Evolutionary conservation across 805 yeast genomes (phyloP).

Genomic region (Ogataea haglerorum): DNA sequence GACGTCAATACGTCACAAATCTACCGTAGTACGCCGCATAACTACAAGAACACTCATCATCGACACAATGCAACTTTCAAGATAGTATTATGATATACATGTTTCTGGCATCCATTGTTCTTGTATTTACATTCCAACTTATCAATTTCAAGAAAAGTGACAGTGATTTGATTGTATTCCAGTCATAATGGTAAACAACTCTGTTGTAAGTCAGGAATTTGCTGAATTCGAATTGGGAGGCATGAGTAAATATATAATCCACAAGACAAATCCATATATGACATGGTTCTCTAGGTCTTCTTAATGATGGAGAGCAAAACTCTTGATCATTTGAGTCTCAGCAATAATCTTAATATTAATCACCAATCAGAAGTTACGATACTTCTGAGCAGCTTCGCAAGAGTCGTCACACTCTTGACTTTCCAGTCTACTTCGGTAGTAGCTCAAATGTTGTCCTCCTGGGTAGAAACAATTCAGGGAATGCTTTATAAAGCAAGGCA

Average conservation of each 20-base stretch:
- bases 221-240: constrained; percentile 32
- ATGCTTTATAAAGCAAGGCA: constrained; percentile 25
- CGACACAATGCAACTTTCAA: constrained; percentile 23
- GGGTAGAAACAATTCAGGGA: constrained; percentile 12
- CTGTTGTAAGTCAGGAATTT: constrained; percentile 32
- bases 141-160: constrained; percentile 28
- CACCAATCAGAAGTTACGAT: constrained; percentile 28
- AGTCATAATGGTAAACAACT: constrained; percentile 25
- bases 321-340: constrained; percentile 1
- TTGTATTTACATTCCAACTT: constrained; percentile 17
- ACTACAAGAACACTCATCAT: constrained; percentile 29
- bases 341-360: not conserved
- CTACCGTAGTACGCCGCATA: constrained; percentile 31
- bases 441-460: constrained; percentile 7
- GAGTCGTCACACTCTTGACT: constrained; percentile 31
- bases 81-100: constrained; percentile 16
- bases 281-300: constrained; percentile 34
- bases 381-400: constrained; percentile 30
- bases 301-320: constrained; percentile 25
- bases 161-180: constrained; percentile 25
- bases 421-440: constrained; percentile 26
- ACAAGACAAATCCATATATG: constrained; percentile 32
- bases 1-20: constrained; percentile 18
- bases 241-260: constrained; percentile 24
- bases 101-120: constrained; percentile 7